These are phyloP conservation scores for Phytophthora europaea DNA, from an alignment of 352 stramenopile species.

Conservation along the genomic window DNA sequence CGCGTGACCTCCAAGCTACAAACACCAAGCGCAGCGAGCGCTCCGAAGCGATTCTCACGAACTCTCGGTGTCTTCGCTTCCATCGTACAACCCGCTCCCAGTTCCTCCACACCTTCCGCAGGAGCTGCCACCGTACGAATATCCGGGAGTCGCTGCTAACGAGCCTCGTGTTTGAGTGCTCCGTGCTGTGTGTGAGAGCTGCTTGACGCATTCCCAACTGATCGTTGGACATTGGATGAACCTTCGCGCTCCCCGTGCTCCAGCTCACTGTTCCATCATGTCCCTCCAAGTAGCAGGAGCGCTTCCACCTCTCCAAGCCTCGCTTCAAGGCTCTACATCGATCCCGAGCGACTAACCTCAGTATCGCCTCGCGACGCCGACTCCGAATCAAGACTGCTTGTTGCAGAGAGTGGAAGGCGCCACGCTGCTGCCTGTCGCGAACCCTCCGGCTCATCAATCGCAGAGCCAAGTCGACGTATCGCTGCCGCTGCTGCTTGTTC, in stretches of 20 bases:
- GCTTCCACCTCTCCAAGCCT: conserved; percentile 24
- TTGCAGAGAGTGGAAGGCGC: conserved; percentile 29
- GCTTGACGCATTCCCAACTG: background rate
- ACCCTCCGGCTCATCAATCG: conserved; percentile 33
- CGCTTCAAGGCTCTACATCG: conserved; percentile 17
- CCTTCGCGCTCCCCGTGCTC: conserved; percentile 9
- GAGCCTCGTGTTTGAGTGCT: background rate
- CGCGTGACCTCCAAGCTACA: conserved; percentile 13
- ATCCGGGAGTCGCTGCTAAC: background rate
- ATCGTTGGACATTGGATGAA: conserved; percentile 12
- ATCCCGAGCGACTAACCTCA: conserved; percentile 8
- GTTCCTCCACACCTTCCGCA: conserved; percentile 29
- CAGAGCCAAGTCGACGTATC: conserved; percentile 30
- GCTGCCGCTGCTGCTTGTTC: conserved; percentile 34
- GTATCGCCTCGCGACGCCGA: conserved; percentile 18
- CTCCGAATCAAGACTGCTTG: background rate
- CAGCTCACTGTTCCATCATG: background rate
- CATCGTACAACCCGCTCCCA: conserved; percentile 28
- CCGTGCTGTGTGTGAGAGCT: background rate
- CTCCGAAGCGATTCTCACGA: background rate
- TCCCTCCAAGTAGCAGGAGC: conserved; percentile 6
- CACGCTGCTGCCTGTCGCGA: conserved; percentile 26
- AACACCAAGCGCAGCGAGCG: conserved; percentile 17
- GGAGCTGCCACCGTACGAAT: conserved; percentile 9
- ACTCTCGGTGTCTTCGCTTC: conserved; percentile 15